phyloP scores from a whole-genome alignment of 2,329 filamentous ascomycete species.

The Penicillium vulpinum region DNA sequence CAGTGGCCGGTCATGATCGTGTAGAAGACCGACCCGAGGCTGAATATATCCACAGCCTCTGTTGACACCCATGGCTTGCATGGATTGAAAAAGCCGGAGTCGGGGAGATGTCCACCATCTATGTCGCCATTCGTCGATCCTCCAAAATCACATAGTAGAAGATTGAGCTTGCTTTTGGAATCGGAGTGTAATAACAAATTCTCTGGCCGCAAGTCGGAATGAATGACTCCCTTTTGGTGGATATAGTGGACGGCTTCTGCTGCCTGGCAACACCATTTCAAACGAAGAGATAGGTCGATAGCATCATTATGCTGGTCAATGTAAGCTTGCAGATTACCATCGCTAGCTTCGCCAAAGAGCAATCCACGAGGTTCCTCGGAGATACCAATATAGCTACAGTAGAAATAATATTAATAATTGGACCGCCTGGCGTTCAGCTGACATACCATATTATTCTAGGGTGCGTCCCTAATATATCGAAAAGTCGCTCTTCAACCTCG shows the following conservation, averaged over 20 bases:
- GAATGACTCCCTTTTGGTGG: slow-evolving; percentile 33
- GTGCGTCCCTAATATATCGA: slow-evolving; percentile 3
- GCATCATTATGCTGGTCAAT: slow-evolving; percentile 17
- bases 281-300: slow-evolving; percentile 19
- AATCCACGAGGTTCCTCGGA: slow-evolving; percentile 9
- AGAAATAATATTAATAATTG: neutral
- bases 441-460: slow-evolving; percentile 1
- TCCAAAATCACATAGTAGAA: slow-evolving; percentile 38
- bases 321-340: slow-evolving; percentile 24
- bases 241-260: slow-evolving; percentile 32
- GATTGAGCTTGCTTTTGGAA: slow-evolving; percentile 21
- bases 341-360: slow-evolving; percentile 24
- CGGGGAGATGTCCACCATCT: slow-evolving; percentile 30
- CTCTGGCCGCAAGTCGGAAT: slow-evolving; percentile 36
- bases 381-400: slow-evolving; percentile 1
- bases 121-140: slow-evolving; percentile 33
- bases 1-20: slow-evolving; percentile 19
- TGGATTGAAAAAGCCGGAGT: slow-evolving; percentile 25
- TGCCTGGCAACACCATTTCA: slow-evolving; percentile 31
- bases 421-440: neutral
- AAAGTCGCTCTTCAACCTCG: slow-evolving; percentile 9
- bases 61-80: slow-evolving; percentile 13
- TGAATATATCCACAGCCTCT: slow-evolving; percentile 17
- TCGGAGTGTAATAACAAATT: slow-evolving; percentile 35
- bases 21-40: slow-evolving; percentile 17